These are phyloP conservation scores for Lentinus tigrinus DNA, from an alignment of 768 basidiomycete genomes.

Conservation along the genomic window DNA sequence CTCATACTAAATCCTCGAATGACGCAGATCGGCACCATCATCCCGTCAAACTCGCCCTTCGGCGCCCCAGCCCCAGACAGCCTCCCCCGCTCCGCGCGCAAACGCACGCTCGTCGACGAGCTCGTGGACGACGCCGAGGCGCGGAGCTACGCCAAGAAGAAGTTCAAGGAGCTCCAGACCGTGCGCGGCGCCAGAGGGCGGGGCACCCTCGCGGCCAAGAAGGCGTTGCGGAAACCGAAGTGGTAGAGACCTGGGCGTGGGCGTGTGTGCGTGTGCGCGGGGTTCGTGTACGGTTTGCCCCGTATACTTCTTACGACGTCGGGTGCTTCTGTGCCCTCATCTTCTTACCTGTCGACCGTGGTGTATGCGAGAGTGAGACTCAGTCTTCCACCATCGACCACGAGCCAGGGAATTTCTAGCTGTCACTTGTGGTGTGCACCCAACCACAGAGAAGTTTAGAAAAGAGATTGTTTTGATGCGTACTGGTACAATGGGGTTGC, in stretches of 20 bases:
- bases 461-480: neutral
- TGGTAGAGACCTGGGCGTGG: slow-evolving; percentile 50
- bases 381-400: too few relatives aligned
- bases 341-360: too few relatives aligned
- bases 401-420: too few relatives aligned
- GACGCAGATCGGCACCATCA: slow-evolving; percentile 80
- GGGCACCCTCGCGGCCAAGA: slow-evolving; percentile 66
- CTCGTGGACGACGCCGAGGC: slow-evolving; percentile 87
- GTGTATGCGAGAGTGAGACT: too few relatives aligned
- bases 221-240: slow-evolving; percentile 60
- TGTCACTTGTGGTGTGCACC: too few relatives aligned
- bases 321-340: too few relatives aligned
- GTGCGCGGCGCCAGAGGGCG: slow-evolving; percentile 68
- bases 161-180: slow-evolving; percentile 76
- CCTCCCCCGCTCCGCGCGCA: slow-evolving; percentile 64
- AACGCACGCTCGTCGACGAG: slow-evolving; percentile 85
- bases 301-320: too few relatives aligned
- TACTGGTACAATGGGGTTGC: slow-evolving; percentile 11
- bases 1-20: too few relatives aligned
- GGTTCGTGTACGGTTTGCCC: neutral
- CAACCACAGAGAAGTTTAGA: neutral
- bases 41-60: slow-evolving; percentile 71
- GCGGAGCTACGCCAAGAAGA: slow-evolving; percentile 86
- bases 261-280: neutral
- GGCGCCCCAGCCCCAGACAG: slow-evolving; percentile 69